Conservation (phyloP, 1,139 yeast genomes). For the Kluyveromyces sp. region DNA sequence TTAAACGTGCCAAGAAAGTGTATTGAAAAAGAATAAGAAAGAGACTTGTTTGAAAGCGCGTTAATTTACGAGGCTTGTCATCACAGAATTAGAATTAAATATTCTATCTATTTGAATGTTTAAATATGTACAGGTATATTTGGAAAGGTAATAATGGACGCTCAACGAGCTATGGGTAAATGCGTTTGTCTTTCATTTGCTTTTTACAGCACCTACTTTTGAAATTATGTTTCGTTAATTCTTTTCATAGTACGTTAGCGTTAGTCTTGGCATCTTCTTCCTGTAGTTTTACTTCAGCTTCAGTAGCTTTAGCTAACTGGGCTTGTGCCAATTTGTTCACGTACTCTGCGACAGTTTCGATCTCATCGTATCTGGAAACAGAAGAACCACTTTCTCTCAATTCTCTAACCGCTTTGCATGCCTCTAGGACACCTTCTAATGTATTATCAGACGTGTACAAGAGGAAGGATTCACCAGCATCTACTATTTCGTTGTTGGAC, state of each 20-base stretch:
- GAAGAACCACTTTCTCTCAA: conserved; percentile 27
- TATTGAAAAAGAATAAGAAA: not conserved
- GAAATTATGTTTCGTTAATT: conserved; percentile 1
- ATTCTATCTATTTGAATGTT: not conserved
- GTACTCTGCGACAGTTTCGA: conserved; percentile 29
- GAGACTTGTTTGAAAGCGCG: too few species aligned
- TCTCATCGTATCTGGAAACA: conserved; percentile 30
- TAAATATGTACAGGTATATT: conserved; percentile 1
- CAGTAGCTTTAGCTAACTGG: conserved; percentile 6
- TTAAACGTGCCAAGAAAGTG: conserved; percentile 11
- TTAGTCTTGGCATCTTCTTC: conserved; percentile 1
- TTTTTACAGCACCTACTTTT: not conserved
- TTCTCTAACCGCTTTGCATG: conserved; percentile 44
- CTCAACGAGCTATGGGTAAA: too few species aligned
- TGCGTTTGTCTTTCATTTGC: not conserved
- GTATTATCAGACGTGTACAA: conserved; percentile 41
- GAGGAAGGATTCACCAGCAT: conserved; percentile 45
- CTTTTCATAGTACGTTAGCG: conserved; percentile 1
- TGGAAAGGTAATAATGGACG: not conserved
- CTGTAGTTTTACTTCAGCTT: not conserved
- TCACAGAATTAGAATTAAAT: too few species aligned
- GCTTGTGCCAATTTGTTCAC: conserved; percentile 19
- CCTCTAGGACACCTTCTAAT: conserved; percentile 41
- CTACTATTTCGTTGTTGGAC: conserved; percentile 26
- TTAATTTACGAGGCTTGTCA: too few species aligned